These are phyloP conservation scores for Protea cynaroides DNA, from an alignment of 164 flowering plant genomes.

Conservation along the genomic window DNA sequence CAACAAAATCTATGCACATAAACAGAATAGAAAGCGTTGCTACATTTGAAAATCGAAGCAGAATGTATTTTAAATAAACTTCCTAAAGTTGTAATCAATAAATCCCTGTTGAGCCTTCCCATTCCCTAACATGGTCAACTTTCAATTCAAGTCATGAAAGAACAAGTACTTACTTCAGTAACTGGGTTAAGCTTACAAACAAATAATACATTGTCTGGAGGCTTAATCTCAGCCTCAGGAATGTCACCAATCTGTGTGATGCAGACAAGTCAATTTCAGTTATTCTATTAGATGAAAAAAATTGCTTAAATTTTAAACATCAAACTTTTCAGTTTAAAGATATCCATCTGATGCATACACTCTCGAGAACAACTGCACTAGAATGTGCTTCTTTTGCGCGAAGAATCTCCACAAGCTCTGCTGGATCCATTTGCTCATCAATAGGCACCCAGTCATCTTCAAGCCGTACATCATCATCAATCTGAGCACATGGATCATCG, in stretches of 20 bases:
- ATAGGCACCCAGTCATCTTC: constrained; percentile 99
- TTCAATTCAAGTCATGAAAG: neutral
- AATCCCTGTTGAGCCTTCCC: neutral
- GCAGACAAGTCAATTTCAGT: constrained; percentile 8
- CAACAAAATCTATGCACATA: neutral
- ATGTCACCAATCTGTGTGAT: constrained; percentile 90
- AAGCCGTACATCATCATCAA: constrained; percentile 78
- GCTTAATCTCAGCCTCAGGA: constrained; percentile 93
- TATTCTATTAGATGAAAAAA: neutral
- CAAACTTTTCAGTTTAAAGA: neutral
- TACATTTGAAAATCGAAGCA: neutral
- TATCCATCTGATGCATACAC: constrained; percentile 36
- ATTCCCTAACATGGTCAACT: neutral
- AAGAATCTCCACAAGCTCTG: constrained; percentile 71
- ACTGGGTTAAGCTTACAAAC: constrained; percentile 97
- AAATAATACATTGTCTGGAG: constrained; percentile 91
- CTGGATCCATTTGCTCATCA: constrained; percentile 65
- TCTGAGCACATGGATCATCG: constrained; percentile 22
- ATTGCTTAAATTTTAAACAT: neutral
- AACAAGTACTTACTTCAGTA: constrained; percentile 65
- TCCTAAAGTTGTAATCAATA: neutral
- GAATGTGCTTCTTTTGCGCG: constrained; percentile 83
- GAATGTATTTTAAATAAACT: neutral
- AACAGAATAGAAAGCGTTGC: neutral
- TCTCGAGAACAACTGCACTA: constrained; percentile 90